These are phyloP conservation scores for Penstemon eatonii DNA, from an alignment of 257 asterid genomes.

Conservation along the genomic window DNA sequence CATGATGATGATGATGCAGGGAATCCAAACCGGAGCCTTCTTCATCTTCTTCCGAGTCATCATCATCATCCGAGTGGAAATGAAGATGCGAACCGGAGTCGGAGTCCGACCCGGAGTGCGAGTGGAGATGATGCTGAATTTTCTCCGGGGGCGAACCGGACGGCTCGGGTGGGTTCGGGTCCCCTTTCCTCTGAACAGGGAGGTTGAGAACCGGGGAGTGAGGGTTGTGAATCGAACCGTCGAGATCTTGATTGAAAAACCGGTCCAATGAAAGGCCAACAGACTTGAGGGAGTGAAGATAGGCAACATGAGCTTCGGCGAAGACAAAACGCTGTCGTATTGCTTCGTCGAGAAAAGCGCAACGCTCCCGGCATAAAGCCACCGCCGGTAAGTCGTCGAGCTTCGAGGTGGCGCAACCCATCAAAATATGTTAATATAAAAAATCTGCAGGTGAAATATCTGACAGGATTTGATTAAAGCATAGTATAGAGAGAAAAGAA, in stretches of 20 bases:
- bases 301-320: constrained; percentile 80
- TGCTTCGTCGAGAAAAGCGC: constrained; percentile 77
- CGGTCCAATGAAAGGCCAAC: constrained; percentile 67
- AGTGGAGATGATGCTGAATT: constrained; percentile 43
- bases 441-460: background rate
- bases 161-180: constrained; percentile 38
- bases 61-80: constrained; percentile 67
- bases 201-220: constrained; percentile 68
- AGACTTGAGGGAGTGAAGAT: constrained; percentile 65
- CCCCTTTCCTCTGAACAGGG: constrained; percentile 55
- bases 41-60: constrained; percentile 51
- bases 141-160: constrained; percentile 43
- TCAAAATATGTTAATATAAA: constrained; percentile 10
- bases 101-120: constrained; percentile 53
- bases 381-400: constrained; percentile 90
- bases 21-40: constrained; percentile 52
- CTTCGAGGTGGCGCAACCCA: constrained; percentile 92
- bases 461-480: constrained; percentile 6
- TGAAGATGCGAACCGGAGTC: constrained; percentile 82
- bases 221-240: constrained; percentile 25
- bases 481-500: constrained; percentile 33
- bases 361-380: constrained; percentile 78
- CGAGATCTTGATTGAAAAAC: constrained; percentile 67
- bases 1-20: constrained; percentile 47
- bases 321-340: constrained; percentile 74